Base-by-base conservation (phyloP, 139 green algal species). In the Volvox africanus region DNA sequence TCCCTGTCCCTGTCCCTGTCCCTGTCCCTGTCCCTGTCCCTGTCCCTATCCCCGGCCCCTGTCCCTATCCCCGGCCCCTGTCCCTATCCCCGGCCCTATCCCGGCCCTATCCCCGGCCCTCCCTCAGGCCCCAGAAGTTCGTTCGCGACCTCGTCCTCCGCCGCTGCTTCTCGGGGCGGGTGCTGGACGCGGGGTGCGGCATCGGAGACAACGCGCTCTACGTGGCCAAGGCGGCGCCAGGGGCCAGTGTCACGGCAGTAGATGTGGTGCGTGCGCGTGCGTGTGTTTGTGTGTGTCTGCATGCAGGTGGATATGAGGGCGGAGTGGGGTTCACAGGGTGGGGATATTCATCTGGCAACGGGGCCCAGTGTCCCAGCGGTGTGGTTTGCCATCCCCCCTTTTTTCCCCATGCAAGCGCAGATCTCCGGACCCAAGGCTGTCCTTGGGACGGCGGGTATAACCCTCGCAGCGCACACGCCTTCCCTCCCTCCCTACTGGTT, bases 151-250 rank as follows among this genome's bases (percentile, higher is more conserved):
- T 89, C 28, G 68, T 89, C 24, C 28, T 82, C 18, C 85, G 85
- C 11, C 69, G 85, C n/a, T 32, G n/a, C 44, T 82, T 89, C 69
- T 28, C 37, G 14, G 69, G 69, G 28, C 85, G 85, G 3, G 69
- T 89, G 69, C 85, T 89, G n/a, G 85, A 89, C 69, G 69, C 69
- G 69, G 85, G 85, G 1, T 89, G 85, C 69, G 85, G 85, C 69
- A 82, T 89, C 28, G 85, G 85, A 17, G 85, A 89, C 69, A 89
- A 89, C 21, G 85, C 85, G 69, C 85, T 89, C 0, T 82, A 73
- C 68, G 61, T 89, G 22, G 85, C 69, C 30, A 89, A 89, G 85
- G 85, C 85, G 62, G 68, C 37, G 22, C 85, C 85, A 0, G 61
- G 18, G 69, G 28, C 69, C 1, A 33, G 55, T 18, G 85, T 89